A percentile compares a stretch with the other conserved stretches of the same genome.
phyloP scores from a whole-genome alignment of 345 rosid species.

The Clarkia xantiana region DNA sequence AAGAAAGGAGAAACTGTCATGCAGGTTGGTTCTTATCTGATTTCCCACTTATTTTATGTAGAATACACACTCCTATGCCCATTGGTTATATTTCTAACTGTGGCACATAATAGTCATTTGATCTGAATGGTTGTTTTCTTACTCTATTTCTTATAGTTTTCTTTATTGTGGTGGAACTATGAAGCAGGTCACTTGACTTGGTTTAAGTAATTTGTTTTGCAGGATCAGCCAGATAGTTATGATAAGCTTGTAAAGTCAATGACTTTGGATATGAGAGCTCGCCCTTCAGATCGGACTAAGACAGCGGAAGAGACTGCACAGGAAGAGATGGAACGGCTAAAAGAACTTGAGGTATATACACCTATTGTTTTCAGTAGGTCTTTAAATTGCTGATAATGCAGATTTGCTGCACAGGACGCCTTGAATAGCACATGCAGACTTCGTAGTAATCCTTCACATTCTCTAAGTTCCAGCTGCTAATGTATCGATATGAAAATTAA shows the following conservation, averaged over 20 bases:
- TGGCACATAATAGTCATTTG: no score
- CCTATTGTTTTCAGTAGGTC: background rate
- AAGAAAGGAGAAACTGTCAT: constrained; percentile 13
- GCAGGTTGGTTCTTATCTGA: constrained; percentile 25
- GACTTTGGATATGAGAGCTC: constrained; percentile 62
- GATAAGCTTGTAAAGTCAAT: constrained; percentile 38
- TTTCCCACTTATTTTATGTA: background rate
- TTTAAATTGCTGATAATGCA: no score
- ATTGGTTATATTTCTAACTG: no score
- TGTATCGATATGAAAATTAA: no score
- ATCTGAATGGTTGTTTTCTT: background rate
- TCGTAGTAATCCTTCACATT: no score
- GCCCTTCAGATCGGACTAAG: constrained; percentile 72
- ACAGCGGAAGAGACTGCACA: constrained; percentile 98
- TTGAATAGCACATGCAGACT: no score
- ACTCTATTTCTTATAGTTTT: background rate
- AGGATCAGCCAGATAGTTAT: constrained; percentile 48
- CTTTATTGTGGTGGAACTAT: background rate
- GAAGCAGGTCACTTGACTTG: background rate
- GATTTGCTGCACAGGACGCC: no score
- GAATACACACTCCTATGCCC: background rate
- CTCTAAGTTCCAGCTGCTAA: no score
- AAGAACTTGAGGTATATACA: constrained; percentile 56
- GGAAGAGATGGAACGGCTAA: constrained; percentile 67
- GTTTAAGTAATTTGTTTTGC: constrained; percentile 2